Conservation (phyloP, 495 filamentous ascomycete genomes). For the Penicillium waksmanii region DNA sequence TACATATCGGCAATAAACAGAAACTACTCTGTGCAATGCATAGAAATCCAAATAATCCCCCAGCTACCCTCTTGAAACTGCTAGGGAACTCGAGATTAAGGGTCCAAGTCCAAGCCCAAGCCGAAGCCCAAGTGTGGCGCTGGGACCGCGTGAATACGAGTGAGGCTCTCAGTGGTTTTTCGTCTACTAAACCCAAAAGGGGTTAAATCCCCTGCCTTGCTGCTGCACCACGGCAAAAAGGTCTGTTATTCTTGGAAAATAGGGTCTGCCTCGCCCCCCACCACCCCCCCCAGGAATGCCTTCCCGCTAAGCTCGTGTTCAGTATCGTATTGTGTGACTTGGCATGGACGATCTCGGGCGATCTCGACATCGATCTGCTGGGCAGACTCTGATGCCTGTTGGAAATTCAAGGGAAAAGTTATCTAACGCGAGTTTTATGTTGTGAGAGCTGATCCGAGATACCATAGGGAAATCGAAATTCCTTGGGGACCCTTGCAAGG, state of each 20-base stretch:
- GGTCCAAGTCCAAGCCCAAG: neutral
- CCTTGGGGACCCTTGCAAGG: no score
- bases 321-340: conserved; percentile 5
- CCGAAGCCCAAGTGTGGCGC: neutral
- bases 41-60: no score
- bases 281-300: neutral
- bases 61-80: neutral
- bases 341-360: conserved; percentile 1
- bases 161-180: neutral
- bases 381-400: neutral
- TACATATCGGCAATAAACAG: neutral
- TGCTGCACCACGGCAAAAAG: neutral
- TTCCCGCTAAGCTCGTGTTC: conserved; percentile 7
- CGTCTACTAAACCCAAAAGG: neutral
- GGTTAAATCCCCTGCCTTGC: neutral
- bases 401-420: neutral
- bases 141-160: conserved; percentile 7
- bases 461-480: no score
- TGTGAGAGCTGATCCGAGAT: no score
- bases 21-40: no score
- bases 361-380: neutral
- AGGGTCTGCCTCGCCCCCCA: neutral
- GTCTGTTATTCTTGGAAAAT: conserved; percentile 3
- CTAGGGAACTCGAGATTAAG: neutral
- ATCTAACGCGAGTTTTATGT: no score